Evolutionary conservation across 306 rosid genomes (phyloP), one percentile per base, ranked within the genome.

Genomic region (Pyrus communis): DNA sequence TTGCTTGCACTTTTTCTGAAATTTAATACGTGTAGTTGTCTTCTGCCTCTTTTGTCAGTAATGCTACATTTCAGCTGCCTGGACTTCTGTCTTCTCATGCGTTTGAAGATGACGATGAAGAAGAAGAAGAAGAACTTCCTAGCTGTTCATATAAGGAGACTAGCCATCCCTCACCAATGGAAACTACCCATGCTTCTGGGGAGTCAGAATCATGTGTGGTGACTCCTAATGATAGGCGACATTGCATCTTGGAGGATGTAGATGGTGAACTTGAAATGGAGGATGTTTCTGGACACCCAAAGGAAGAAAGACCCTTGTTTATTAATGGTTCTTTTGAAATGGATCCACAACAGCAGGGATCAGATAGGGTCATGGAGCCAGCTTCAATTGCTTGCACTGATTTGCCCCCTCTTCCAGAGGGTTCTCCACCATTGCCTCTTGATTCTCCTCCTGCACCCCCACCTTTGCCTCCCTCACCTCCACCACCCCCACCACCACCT

Each of bases 221-320:
- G 67, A 91, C 98, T 63, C 96, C 96, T 79, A 89, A 75, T 83
- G 99, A 96, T 86, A 89, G 96, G 87, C 97, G 98, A 52, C 98
- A 93, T 69, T 87, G 88, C 86, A 93, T 96, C 82, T 88, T 96
- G 83, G 97, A 96, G 86, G 98, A 96, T 71, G 98, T 96, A 64
- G 99, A 96, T 42, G 97, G 97, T 35, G 98, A 96, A 61, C 97
- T 96, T 60, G 99, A 96, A 87, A 96, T 96, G 99, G 99, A 96
- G 86, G 98, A 96, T 86, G 99, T 96, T 70, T 92, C 99, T 69
- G 99, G 92, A 73, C 92, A 88, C 74, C 85, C 80, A 6, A 95
- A 89, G 90, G 98, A 96, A 55, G 97, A 91, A 60, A 91, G 84
- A 52, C 77, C 88, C 31, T 60, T 71, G 80, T 58, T 70, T 21